Evolutionary conservation across 78 protist species (phyloP).

Genomic region (Dictyostelium citrinum): DNA sequence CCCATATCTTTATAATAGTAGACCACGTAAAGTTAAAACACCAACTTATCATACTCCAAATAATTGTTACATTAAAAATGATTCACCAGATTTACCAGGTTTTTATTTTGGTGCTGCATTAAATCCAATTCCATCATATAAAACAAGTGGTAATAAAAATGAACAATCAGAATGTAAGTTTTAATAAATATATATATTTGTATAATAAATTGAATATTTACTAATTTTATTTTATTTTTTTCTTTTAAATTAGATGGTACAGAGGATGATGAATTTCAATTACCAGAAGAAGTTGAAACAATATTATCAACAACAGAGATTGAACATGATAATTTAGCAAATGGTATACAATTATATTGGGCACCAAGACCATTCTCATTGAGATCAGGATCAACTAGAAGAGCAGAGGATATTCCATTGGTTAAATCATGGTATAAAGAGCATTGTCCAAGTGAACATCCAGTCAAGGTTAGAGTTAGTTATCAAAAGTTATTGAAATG

Average conservation of each 20-base stretch:
- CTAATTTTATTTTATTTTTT: neutral
- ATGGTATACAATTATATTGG: slow-evolving; percentile 96
- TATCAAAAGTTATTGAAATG: slow-evolving; percentile 99
- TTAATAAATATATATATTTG: neutral
- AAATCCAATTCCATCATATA: slow-evolving; percentile 93
- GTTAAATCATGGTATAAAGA: slow-evolving; percentile 96
- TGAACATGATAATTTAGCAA: slow-evolving; percentile 92
- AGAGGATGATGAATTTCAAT: slow-evolving; percentile 74
- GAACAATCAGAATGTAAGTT: neutral
- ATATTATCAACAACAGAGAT: slow-evolving; percentile 73
- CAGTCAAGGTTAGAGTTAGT: slow-evolving; percentile 97
- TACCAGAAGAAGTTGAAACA: slow-evolving; percentile 19
- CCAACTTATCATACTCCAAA: slow-evolving; percentile 94
- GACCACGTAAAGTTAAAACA: slow-evolving; percentile 95
- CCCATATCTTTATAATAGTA: slow-evolving; percentile 98
- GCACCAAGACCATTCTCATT: slow-evolving; percentile 98
- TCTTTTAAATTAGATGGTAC: neutral
- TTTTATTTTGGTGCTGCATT: slow-evolving; percentile 96
- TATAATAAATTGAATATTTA: neutral
- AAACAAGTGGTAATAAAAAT: neutral
- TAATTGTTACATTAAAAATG: slow-evolving; percentile 89
- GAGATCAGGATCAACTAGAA: slow-evolving; percentile 94
- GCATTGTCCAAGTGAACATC: slow-evolving; percentile 96
- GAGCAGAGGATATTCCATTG: slow-evolving; percentile 98
- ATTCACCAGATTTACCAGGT: slow-evolving; percentile 97